These are phyloP conservation scores for Nicotiana paniculata DNA, from an alignment of 257 asterid genomes.

Conservation along the genomic window DNA sequence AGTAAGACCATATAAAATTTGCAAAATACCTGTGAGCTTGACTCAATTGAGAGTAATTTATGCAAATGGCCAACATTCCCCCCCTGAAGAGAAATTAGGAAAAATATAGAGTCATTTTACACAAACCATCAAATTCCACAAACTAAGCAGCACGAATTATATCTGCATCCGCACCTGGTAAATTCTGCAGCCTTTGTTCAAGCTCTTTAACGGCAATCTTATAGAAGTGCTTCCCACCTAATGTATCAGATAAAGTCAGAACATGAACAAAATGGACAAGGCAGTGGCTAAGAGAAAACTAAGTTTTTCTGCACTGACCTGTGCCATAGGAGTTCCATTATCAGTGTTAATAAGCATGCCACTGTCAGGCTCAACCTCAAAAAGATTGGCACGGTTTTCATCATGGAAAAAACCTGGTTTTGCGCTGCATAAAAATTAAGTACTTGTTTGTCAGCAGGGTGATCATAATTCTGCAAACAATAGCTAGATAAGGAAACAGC, in stretches of 20 bases:
- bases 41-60: conserved; percentile 66
- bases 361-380: conserved; percentile 79
- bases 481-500: not conserved
- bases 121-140: not conserved
- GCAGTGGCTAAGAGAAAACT: conserved; percentile 2
- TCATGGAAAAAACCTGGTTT: conserved; percentile 96
- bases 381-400: conserved; percentile 75
- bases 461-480: not conserved
- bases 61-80: conserved; percentile 98
- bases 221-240: conserved; percentile 63
- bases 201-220: conserved; percentile 50
- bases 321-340: conserved; percentile 96
- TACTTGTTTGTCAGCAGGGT: not conserved
- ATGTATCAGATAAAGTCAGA: not conserved
- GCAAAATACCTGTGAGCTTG: conserved; percentile 86
- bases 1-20: not conserved
- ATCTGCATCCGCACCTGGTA: conserved; percentile 55
- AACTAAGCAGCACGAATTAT: conserved; percentile 8
- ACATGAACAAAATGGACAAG: not conserved
- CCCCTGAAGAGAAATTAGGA: conserved; percentile 58
- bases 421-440: conserved; percentile 47
- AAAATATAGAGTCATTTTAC: not conserved
- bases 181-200: conserved; percentile 56
- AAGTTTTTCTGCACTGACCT: conserved; percentile 40
- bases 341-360: conserved; percentile 95